phyloP scores from a whole-genome alignment of 2,329 filamentous ascomycete genomes.

The Fusarium veterinarium region DNA sequence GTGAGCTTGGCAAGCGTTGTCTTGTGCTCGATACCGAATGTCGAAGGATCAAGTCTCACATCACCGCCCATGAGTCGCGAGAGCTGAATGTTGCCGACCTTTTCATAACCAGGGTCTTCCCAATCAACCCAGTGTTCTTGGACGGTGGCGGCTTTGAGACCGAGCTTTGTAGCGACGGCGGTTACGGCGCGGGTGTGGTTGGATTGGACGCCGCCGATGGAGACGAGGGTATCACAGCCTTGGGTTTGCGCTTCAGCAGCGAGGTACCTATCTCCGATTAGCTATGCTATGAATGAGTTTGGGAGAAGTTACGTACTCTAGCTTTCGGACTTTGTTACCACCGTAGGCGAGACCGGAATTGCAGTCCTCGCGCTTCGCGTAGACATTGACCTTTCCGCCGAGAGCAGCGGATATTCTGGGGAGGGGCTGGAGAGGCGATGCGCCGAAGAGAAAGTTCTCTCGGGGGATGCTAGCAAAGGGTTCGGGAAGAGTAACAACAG shows the following conservation, averaged over 20 bases:
- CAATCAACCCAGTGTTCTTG: slow-evolving; percentile 78
- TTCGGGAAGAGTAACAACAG: slow-evolving; percentile 62
- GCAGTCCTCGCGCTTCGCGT: slow-evolving; percentile 78
- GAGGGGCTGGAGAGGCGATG: slow-evolving; percentile 75
- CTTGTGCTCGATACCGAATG: slow-evolving; percentile 78
- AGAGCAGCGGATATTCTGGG: slow-evolving; percentile 72
- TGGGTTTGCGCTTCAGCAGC: slow-evolving; percentile 69
- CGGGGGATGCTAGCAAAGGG: slow-evolving; percentile 73
- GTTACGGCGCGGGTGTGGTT: slow-evolving; percentile 78
- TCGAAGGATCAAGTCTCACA: slow-evolving; percentile 67
- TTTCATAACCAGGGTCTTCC: slow-evolving; percentile 68
- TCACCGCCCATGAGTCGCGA: slow-evolving; percentile 75
- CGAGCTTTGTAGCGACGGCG: slow-evolving; percentile 68
- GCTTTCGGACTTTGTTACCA: slow-evolving; percentile 76
- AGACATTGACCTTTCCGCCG: slow-evolving; percentile 70
- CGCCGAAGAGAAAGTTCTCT: slow-evolving; percentile 71
- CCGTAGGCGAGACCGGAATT: slow-evolving; percentile 75
- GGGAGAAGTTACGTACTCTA: slow-evolving; percentile 59
- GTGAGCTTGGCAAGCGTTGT: slow-evolving; percentile 65
- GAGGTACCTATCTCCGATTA: slow-evolving; percentile 62
- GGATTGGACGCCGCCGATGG: slow-evolving; percentile 75
- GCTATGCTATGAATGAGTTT: background rate
- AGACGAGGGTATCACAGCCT: slow-evolving; percentile 71
- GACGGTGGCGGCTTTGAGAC: slow-evolving; percentile 64
- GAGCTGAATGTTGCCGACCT: slow-evolving; percentile 78